phyloP scores from a whole-genome alignment of 352 stramenopile species.

The Globisporangium mamillatum region DNA sequence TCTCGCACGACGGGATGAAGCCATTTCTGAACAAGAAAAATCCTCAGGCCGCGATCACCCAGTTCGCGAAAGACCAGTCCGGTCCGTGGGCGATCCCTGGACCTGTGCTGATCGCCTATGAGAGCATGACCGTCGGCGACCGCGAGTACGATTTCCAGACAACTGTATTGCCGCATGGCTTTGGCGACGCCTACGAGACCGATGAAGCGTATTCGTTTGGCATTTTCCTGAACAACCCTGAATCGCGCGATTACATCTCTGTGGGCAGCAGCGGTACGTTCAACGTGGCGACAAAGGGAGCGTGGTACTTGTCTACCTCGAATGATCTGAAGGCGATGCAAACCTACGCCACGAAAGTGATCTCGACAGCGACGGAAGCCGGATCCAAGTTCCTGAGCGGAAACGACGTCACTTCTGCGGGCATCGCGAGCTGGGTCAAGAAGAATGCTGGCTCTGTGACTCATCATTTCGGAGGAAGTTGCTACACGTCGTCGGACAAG shows the following conservation, averaged over 20 bases:
- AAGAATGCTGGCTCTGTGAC: slow-evolving; percentile 17
- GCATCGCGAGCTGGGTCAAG: slow-evolving; percentile 14
- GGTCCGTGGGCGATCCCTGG: slow-evolving; percentile 24
- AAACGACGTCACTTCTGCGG: not conserved
- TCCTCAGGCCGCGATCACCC: slow-evolving; percentile 12
- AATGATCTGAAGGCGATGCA: slow-evolving; percentile 61
- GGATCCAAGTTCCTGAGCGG: slow-evolving; percentile 13
- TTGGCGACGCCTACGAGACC: slow-evolving; percentile 21
- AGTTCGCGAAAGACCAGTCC: slow-evolving; percentile 24
- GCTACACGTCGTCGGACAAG: slow-evolving; percentile 26
- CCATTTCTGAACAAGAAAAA: slow-evolving; percentile 23
- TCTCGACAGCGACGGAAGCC: not conserved
- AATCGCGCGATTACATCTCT: slow-evolving; percentile 23
- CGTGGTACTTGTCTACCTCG: slow-evolving; percentile 34
- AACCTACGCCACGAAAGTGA: slow-evolving; percentile 37
- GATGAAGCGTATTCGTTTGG: slow-evolving; percentile 21
- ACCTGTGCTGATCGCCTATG: slow-evolving; percentile 29
- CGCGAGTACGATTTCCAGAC: slow-evolving; percentile 29
- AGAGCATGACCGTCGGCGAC: slow-evolving; percentile 21
- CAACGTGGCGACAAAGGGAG: slow-evolving; percentile 11
- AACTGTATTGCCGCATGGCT: slow-evolving; percentile 26
- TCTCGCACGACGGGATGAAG: slow-evolving; percentile 19
- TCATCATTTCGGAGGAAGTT: slow-evolving; percentile 32
- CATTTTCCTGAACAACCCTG: slow-evolving; percentile 28
- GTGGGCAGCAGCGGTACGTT: slow-evolving; percentile 8